Evolutionary conservation across 1,284 basidiomycete species (phyloP), one percentile per base, ranked within the genome.

Genomic region (Austroboletus novae-zelandiae): DNA sequence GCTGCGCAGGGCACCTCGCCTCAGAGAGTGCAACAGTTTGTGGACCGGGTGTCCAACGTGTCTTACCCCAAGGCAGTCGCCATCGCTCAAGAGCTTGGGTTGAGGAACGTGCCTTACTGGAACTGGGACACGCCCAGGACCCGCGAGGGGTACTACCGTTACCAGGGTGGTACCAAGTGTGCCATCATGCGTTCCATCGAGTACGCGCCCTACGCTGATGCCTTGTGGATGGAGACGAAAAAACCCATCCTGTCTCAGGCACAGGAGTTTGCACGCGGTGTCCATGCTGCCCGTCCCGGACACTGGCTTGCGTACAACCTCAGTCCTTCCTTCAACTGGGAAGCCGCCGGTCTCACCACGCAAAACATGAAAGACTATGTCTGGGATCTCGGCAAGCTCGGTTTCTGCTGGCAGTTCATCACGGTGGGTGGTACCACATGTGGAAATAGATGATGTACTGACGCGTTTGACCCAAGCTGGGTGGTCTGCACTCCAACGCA

Each of bases 181-280:
- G 95, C 94, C 18, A 82, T 99, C 68, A 89, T 91, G 74, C 92
- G 96, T 55, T 91, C 91, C 29, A 77, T 94, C 57, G 94, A 93
- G 32, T 99, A 94, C 65, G 94, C 94, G 20, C 94, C 93, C 2
- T 93, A 96, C 71, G 88, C 92, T 36, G 95, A 98, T 70, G 73
- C 94, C 48, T 67, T 95, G 57, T 94, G 94, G 94, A 96, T 97
- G 94, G 96, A 99, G 80, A 99, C 97, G 55, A 95, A 95, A 78
- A 89, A 83, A 65, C 96, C 96, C n/a, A 96, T 98, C 71, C 76
- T 96, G 44, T 74, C 85, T 1, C 96, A 99, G 74, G 97, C 96
- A 31, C 83, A 83, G 65, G 93, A 98, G 76, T 99, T 99, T 65
- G 87, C 94, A 9, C 77, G 81, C 17, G 93, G 94, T 47, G 92